These are phyloP conservation scores for Pichia sp. DNA, from an alignment of 1,139 yeast species.

Conservation along the genomic window DNA sequence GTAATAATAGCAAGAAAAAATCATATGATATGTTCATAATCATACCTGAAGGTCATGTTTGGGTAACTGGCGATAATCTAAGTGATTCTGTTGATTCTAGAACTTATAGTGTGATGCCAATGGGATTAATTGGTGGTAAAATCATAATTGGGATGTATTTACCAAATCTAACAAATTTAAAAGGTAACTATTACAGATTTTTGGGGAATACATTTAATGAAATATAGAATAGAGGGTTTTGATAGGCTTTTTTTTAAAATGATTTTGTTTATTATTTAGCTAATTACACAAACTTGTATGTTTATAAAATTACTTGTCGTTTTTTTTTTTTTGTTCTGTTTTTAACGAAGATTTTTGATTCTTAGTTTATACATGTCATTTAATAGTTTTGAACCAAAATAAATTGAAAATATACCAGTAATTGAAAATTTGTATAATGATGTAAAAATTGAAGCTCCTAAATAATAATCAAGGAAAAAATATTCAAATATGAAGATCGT, in stretches of 20 bases:
- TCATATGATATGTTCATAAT: constrained; percentile 48
- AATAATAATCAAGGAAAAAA: constrained; percentile 60
- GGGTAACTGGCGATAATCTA: constrained; percentile 95
- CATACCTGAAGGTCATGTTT: constrained; percentile 87
- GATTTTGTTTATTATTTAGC: too few species aligned
- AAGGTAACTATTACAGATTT: constrained; percentile 17
- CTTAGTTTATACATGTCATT: constrained; percentile 29
- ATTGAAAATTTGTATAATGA: constrained; percentile 50
- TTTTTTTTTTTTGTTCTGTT: not conserved
- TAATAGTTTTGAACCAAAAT: constrained; percentile 64
- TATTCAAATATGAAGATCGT: constrained; percentile 56
- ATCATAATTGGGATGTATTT: constrained; percentile 36
- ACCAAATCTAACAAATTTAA: constrained; percentile 17
- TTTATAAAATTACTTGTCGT: constrained; percentile 1
- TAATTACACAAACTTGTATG: not conserved
- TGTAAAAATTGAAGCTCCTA: constrained; percentile 65
- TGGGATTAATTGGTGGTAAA: constrained; percentile 83
- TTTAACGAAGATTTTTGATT: constrained; percentile 19
- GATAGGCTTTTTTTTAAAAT: too few species aligned
- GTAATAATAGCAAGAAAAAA: constrained; percentile 10
- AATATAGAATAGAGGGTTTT: not conserved
- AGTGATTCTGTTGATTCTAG: constrained; percentile 88
- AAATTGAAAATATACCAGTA: constrained; percentile 51
- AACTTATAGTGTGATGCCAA: constrained; percentile 79
- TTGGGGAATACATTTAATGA: constrained; percentile 12